Evolutionary conservation across 179 eudicot genomes (phyloP).

Genomic region (Drosera spatulata): DNA sequence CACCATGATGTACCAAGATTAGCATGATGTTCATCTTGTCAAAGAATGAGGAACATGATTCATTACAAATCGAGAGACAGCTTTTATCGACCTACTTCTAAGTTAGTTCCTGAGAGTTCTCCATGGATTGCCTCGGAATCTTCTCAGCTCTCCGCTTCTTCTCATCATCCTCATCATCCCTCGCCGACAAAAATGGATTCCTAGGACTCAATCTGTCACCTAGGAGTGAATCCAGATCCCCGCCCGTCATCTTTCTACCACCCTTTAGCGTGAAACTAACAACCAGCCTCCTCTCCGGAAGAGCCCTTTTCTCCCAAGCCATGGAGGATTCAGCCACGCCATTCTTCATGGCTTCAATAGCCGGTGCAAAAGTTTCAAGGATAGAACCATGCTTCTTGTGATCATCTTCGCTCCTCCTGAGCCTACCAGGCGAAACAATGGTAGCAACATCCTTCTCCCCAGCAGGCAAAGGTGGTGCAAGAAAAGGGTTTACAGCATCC

Average conservation of each 20-base stretch:
- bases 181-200: conserved; percentile 21
- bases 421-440: conserved; percentile 28
- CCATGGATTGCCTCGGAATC: conserved; percentile 58
- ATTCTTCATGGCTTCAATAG: conserved; percentile 27
- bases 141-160: conserved; percentile 63
- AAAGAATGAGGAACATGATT: conserved; percentile 12
- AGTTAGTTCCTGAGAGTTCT: conserved; percentile 48
- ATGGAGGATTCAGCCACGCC: conserved; percentile 18
- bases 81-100: conserved; percentile 28
- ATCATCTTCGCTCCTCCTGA: conserved; percentile 16
- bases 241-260: conserved; percentile 33
- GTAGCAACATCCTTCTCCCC: conserved; percentile 41
- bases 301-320: conserved; percentile 23
- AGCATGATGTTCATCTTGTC: conserved; percentile 1
- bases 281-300: conserved; percentile 35
- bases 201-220: conserved; percentile 11
- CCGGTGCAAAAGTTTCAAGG: conserved; percentile 29
- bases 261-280: conserved; percentile 41
- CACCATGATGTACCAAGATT: neutral
- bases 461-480: conserved; percentile 36
- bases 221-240: conserved; percentile 25
- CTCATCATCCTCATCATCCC: conserved; percentile 35
- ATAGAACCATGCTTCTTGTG: conserved; percentile 30
- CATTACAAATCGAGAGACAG: neutral
- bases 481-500: conserved; percentile 21